phyloP scores from a whole-genome alignment of 164 flowering plant genomes.

The Sedum album region DNA sequence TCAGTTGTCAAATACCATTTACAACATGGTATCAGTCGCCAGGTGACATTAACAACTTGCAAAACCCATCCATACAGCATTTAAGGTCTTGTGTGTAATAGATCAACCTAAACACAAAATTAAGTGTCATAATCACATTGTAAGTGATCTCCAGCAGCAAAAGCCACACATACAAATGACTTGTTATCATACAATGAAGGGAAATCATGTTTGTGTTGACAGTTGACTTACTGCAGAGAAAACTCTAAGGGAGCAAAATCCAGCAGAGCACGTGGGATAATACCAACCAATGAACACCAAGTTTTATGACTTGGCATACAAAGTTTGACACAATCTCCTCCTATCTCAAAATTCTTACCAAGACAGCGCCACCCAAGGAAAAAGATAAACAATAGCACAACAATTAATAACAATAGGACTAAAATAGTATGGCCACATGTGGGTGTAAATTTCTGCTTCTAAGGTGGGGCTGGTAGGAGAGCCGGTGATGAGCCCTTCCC shows the following conservation, averaged over 20 bases:
- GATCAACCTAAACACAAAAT: neutral
- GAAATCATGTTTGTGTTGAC: neutral
- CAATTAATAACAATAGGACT: neutral
- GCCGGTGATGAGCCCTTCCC: neutral
- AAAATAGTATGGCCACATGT: neutral
- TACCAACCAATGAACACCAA: neutral
- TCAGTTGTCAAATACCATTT: neutral
- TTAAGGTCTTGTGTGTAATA: neutral
- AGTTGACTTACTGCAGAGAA: neutral
- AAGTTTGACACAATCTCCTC: slow-evolving; percentile 4
- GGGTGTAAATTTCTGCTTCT: neutral
- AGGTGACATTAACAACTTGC: neutral
- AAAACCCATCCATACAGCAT: too few relatives aligned
- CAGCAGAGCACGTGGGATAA: neutral
- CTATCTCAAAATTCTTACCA: neutral
- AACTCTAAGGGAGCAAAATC: neutral
- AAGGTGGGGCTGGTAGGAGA: neutral
- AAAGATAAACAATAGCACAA: neutral
- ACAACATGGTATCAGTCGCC: neutral
- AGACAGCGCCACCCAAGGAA: neutral
- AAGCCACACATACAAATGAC: neutral
- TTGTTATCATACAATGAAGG: neutral
- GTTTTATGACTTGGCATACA: slow-evolving; percentile 5
- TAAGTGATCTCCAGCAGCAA: neutral
- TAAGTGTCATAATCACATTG: too few relatives aligned